Base-by-base conservation (phyloP, 805 yeast genomes). In the Pichia californica region DNA sequence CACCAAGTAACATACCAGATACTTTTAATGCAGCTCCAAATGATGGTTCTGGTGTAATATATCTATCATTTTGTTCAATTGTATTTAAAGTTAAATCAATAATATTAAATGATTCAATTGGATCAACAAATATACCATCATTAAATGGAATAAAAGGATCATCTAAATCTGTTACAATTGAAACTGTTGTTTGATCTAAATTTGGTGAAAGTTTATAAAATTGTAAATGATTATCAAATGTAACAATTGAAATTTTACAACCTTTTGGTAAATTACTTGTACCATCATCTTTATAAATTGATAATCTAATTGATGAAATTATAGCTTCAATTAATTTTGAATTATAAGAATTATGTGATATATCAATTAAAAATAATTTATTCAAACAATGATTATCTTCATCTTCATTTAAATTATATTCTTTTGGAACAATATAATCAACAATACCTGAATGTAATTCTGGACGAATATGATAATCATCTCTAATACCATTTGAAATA, bases 371-470 rank as follows among this genome's bases (percentile, higher is more conserved):
- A 86, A 63, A 2, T 82, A 77, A 15, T 62, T 53, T 46, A 31
- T 49, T 45, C 5, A 52, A 23, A 9, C 48, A 38, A 7, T 27
- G 19, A 3, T 35, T 27, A 9, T 29, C 35, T 4, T 42, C 43
- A 7, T 38, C 25, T 27, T 47, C 48, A 29, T 71, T 66, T 23
- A 70, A 65, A 61, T 85, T 81, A 61, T 87, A 91, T 35, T 74
- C 77, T 14, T 69, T 63, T 2, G 96, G 95, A 3, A 87, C 96
- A 6, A 79, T 59, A 48, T 86, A 76, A 54, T 93, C 99, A 49
- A 87, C 88, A 11, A 88, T 85, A 14, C 98, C 97, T 36, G 69
- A 73, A 48, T 74, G 77, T 38, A 91, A 68, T 56, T 91, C 98
- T 0, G 95, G 89, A 38, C 88, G 71, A 34, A 68, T 66, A 29